A percentile compares a stretch with the other conserved stretches of the same genome.
Evolutionary conservation across 2,329 filamentous ascomycete genomes (phyloP).

Genomic region (Sclerotinia subarctica): DNA sequence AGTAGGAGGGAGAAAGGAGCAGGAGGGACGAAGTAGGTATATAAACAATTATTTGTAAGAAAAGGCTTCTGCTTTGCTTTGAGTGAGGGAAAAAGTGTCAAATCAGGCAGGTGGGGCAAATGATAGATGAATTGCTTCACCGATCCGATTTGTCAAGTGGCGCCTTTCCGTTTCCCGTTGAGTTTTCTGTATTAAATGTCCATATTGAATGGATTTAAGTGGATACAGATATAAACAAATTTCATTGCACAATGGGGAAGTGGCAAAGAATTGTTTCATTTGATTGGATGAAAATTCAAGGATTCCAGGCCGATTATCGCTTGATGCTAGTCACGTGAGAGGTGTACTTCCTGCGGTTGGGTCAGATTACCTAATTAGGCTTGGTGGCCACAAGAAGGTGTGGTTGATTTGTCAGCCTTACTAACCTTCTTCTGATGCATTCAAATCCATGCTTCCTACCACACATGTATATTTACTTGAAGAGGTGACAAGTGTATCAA

Average conservation of each 20-base stretch:
- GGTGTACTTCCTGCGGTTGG: background rate
- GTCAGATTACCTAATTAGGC: background rate
- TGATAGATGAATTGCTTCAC: background rate
- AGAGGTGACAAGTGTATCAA: no score
- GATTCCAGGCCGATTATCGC: constrained; percentile 10
- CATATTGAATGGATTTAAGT: background rate
- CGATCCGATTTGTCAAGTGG: background rate
- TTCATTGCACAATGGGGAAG: background rate
- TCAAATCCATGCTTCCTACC: background rate
- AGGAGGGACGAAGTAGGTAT: background rate
- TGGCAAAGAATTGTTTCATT: background rate
- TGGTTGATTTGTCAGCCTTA: background rate
- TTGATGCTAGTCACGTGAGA: background rate
- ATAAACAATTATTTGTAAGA: background rate
- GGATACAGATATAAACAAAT: background rate
- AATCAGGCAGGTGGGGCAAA: constrained; percentile 7
- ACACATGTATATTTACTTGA: background rate
- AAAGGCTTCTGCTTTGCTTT: background rate
- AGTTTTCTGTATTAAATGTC: background rate
- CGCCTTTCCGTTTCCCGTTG: background rate
- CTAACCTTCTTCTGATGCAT: background rate
- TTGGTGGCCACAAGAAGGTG: background rate
- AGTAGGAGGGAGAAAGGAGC: no score
- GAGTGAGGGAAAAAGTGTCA: background rate
- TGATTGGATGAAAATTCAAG: background rate